Conservation (phyloP, 2,329 filamentous ascomycete genomes). For the Penicillium sp. region DNA sequence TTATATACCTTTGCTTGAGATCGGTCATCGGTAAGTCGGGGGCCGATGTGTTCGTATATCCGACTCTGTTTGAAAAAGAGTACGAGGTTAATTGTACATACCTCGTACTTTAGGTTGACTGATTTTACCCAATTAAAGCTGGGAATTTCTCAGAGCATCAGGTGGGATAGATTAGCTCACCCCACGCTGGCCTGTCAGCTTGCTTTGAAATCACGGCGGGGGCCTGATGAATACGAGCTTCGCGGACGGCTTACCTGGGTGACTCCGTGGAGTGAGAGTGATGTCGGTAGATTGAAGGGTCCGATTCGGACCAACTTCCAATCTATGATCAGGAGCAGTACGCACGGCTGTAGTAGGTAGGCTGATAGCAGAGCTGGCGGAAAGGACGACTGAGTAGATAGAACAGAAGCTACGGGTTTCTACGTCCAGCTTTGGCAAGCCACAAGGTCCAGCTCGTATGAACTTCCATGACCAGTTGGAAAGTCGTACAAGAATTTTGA, state of each 20-base stretch:
- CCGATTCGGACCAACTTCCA: neutral
- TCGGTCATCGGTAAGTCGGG: neutral
- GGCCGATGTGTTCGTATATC: neutral
- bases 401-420: no score
- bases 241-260: neutral
- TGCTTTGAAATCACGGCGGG: slow-evolving; percentile 2
- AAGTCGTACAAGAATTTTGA: no score
- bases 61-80: neutral
- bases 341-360: neutral
- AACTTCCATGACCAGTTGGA: no score
- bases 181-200: neutral
- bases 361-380: no score
- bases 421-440: no score
- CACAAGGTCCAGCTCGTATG: no score
- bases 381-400: neutral
- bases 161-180: no score
- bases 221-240: neutral
- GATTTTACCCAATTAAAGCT: neutral
- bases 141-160: neutral
- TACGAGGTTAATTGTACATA: neutral
- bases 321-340: neutral
- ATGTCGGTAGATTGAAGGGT: neutral
- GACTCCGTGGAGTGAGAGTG: neutral
- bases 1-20: neutral
- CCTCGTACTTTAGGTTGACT: neutral